phyloP scores from a whole-genome alignment of 306 rosid species.

The Trichosanthes cucumerina region DNA sequence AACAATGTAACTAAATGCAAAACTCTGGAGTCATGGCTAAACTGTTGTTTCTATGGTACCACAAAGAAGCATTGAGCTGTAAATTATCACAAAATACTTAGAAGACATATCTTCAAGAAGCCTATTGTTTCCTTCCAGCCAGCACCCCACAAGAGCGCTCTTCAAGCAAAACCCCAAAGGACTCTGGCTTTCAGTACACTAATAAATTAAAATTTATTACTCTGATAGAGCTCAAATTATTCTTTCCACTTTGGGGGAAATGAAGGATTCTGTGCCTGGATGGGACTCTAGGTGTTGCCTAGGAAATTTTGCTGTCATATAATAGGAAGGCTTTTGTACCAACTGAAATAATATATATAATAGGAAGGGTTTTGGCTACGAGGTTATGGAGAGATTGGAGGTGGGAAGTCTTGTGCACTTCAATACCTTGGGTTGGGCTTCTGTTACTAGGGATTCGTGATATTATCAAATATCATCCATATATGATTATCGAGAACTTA shows the following conservation, averaged over 20 bases:
- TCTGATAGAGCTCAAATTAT: background rate
- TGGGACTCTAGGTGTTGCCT: background rate
- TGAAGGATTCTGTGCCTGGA: background rate
- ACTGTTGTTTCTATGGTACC: too few relatives aligned
- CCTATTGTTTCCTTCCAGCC: too few relatives aligned
- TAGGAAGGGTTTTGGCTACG: background rate
- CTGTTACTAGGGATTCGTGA: background rate
- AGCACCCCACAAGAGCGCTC: too few relatives aligned
- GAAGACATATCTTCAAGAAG: too few relatives aligned
- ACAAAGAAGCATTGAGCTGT: too few relatives aligned
- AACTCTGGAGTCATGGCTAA: too few relatives aligned
- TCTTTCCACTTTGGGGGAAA: background rate
- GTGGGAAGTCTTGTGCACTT: background rate
- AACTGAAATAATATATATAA: too few relatives aligned
- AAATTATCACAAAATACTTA: too few relatives aligned
- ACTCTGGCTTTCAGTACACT: background rate
- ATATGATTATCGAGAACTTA: background rate
- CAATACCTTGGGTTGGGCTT: background rate
- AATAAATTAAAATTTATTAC: background rate
- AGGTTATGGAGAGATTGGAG: background rate
- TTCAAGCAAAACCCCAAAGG: too few relatives aligned
- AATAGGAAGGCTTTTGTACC: background rate
- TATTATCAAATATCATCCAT: background rate
- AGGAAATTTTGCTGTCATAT: background rate
- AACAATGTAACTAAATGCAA: too few relatives aligned